Conservation (phyloP, 495 filamentous ascomycete genomes). For the Lasiosphaeris hirsuta region DNA sequence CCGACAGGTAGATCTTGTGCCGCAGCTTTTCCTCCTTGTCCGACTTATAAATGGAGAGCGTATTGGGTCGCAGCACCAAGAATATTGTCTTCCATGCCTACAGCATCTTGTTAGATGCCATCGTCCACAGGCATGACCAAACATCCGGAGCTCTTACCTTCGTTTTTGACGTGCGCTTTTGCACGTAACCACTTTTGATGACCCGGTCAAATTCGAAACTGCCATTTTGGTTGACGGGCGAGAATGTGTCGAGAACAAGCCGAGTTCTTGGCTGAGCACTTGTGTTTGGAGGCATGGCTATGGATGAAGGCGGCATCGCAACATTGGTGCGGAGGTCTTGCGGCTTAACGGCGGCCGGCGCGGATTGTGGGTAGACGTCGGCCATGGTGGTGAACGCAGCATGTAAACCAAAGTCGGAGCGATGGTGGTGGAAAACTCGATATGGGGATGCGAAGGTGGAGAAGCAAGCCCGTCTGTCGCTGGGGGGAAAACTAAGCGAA, state of each 20-base stretch:
- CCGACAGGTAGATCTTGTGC: slow-evolving; percentile 80
- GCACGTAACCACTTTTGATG: slow-evolving; percentile 79
- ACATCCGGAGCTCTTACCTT: slow-evolving; percentile 59
- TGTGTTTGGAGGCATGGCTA: slow-evolving; percentile 19
- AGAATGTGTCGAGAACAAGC: slow-evolving; percentile 29
- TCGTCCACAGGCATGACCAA: neutral
- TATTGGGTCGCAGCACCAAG: slow-evolving; percentile 86
- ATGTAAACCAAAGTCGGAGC: slow-evolving; percentile 10
- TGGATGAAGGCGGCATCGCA: slow-evolving; percentile 19
- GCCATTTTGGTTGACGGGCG: slow-evolving; percentile 88
- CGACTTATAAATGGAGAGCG: slow-evolving; percentile 93
- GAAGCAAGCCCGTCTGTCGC: neutral
- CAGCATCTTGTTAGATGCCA: slow-evolving; percentile 13
- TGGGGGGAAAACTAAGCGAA: slow-evolving; percentile 22
- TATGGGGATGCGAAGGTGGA: neutral
- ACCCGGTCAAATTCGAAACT: slow-evolving; percentile 94
- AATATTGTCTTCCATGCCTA: slow-evolving; percentile 86
- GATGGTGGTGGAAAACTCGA: neutral
- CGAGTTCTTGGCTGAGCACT: slow-evolving; percentile 17
- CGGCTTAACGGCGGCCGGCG: slow-evolving; percentile 19
- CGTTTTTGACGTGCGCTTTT: slow-evolving; percentile 87
- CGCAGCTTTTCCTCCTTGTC: slow-evolving; percentile 84
- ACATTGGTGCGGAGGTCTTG: slow-evolving; percentile 15
- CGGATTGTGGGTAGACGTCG: slow-evolving; percentile 27
- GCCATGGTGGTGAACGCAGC: slow-evolving; percentile 22